Evolutionary conservation across 176 grass and related monocot species (phyloP).

Genomic region (Chrysopogon serrulatus): DNA sequence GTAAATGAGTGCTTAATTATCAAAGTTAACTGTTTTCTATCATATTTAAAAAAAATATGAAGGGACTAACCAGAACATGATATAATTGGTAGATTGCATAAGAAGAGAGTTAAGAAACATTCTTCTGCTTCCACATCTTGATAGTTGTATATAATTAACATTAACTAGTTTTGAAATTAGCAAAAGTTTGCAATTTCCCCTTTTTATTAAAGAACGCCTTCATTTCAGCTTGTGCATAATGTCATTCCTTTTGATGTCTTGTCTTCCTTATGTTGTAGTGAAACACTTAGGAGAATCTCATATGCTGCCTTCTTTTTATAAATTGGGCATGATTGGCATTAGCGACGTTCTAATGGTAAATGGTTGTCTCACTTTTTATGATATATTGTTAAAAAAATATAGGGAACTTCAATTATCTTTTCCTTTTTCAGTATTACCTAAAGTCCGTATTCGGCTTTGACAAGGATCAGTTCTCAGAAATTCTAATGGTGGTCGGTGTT

Average conservation of each 20-base stretch:
- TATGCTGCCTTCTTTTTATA: constrained; percentile 79
- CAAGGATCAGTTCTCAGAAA: constrained; percentile 89
- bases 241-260: background rate
- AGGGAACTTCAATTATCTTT: background rate
- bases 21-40: no score
- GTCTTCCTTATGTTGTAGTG: constrained; percentile 39
- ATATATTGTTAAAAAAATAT: background rate
- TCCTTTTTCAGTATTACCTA: constrained; percentile 66
- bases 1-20: background rate
- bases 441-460: constrained; percentile 85
- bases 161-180: background rate
- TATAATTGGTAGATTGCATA: background rate
- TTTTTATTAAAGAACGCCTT: background rate
- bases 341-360: constrained; percentile 69
- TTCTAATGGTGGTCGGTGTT: constrained; percentile 78
- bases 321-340: constrained; percentile 87
- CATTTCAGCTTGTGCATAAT: background rate
- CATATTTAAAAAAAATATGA: background rate
- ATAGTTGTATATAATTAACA: background rate
- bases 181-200: background rate
- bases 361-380: background rate
- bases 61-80: background rate
- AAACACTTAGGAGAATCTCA: constrained; percentile 54
- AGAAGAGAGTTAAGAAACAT: background rate
- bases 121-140: background rate